Evolutionary conservation across 139 green algal species (phyloP), one percentile per base, ranked within the genome.

Genomic region (Nannochloris sp.): DNA sequence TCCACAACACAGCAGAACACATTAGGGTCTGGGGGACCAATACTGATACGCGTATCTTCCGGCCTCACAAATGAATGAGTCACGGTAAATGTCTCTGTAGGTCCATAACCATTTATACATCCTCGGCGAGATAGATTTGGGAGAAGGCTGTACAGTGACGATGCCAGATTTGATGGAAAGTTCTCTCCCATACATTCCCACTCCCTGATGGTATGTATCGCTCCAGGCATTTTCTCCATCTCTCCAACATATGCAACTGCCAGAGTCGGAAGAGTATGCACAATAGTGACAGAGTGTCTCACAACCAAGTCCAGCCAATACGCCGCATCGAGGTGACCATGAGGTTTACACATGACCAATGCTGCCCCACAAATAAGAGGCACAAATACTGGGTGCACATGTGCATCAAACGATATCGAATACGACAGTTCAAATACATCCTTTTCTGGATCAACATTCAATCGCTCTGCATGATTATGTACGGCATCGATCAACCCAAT

Each of bases 11-110:
- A 83, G 43, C 46, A 44, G 26, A 65, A 60, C 37, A 75, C 46
- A 53, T 83, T 83, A 51, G 61, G 16, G 46, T 73, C 68, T 31
- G 76, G 74, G 6, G 5, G 13, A 37, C 76, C 75, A n/a, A 82
- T 69, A 28, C 9, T 45, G 58, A 25, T 55, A 55, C 17, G 48
- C 9, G 17, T 11, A 20, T 26, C 48, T 26, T 20, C n/a, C 11
- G 48, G 48, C 17, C 4, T 20, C 17, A 20, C 17, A 23, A 26
- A 23, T 0, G 33, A 40, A 40, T 40, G 33, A 6, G 33, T 40
- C 33, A 40, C 33, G 3, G 33, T 40, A 40, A 40, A 40, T 40
- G 48, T 23, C 48, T 55, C 48, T 20, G 48, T 55, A 11, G 48
- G 48, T 20, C 48, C 48, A 2, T 55, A 55, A 10, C 17, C 48